Percentiles rank a stretch among this genome's conserved stretches.
phyloP scores from a whole-genome alignment of 768 basidiomycete species.

The Leucosporidium creatinivorum region DNA sequence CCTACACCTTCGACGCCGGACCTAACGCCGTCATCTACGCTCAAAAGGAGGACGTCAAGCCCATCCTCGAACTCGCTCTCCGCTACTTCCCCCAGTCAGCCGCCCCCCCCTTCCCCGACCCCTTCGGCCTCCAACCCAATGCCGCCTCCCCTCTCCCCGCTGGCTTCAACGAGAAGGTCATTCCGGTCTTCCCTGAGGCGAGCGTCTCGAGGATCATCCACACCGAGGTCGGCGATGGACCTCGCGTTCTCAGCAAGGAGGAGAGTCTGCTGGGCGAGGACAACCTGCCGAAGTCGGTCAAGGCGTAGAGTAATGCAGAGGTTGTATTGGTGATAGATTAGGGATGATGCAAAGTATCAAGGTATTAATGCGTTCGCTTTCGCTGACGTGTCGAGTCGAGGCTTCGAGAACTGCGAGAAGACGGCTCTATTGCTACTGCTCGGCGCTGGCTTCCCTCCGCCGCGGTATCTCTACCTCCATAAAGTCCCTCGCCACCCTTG shows the following conservation, averaged over 20 bases:
- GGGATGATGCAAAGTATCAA: not conserved
- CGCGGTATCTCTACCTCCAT: conserved; percentile 20
- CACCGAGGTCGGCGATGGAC: conserved; percentile 87
- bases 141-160: conserved; percentile 43
- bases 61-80: conserved; percentile 67
- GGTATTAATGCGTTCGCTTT: not conserved
- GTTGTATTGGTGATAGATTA: too few relatives aligned
- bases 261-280: conserved; percentile 54
- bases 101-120: conserved; percentile 56
- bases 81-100: conserved; percentile 69
- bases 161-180: conserved; percentile 33
- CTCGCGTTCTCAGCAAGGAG: conserved; percentile 54
- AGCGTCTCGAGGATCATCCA: conserved; percentile 86
- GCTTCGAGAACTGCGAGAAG: too few relatives aligned
- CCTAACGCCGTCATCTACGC: conserved; percentile 98
- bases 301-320: conserved; percentile 2
- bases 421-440: too few relatives aligned
- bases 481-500: conserved; percentile 28
- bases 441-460: not conserved
- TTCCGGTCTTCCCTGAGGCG: conserved; percentile 48
- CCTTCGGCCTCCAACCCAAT: conserved; percentile 45
- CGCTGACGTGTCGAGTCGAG: conserved; percentile 12
- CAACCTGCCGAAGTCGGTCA: conserved; percentile 56
- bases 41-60: conserved; percentile 62
- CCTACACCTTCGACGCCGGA: conserved; percentile 98